phyloP scores from a whole-genome alignment of 73 alveolate species.

The Paramecium sexaurelia region DNA sequence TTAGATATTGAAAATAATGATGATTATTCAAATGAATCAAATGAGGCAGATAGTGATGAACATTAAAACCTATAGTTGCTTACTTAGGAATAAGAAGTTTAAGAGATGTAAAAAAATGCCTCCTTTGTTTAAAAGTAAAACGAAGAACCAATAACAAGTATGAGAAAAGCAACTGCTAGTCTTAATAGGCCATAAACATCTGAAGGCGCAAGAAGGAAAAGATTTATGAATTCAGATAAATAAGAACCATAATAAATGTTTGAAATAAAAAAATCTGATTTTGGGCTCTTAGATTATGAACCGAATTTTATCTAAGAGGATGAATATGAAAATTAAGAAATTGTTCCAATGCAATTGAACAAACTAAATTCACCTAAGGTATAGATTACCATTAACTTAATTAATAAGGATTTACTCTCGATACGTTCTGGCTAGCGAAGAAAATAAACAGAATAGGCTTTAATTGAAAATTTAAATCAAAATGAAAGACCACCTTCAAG shows the following conservation, averaged over 20 bases:
- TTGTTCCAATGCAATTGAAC: neutral
- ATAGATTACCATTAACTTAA: neutral
- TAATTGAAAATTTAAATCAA: neutral
- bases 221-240: neutral
- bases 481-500: slow-evolving; percentile 69
- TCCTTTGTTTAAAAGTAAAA: slow-evolving; percentile 6
- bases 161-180: slow-evolving; percentile 20
- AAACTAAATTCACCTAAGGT: neutral
- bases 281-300: neutral
- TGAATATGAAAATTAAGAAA: neutral
- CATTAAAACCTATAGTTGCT: neutral
- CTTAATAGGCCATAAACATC: slow-evolving; percentile 49
- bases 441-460: neutral
- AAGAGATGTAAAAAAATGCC: neutral
- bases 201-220: slow-evolving; percentile 56
- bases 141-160: slow-evolving; percentile 26
- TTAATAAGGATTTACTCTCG: neutral
- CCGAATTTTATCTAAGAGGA: slow-evolving; percentile 3
- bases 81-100: neutral
- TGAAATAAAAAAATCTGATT: neutral
- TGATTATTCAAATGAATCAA: slow-evolving; percentile 43
- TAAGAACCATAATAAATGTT: neutral
- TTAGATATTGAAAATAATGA: neutral
- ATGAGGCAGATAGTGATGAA: slow-evolving; percentile 36
- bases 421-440: slow-evolving; percentile 41